Conservation (phyloP, 192 early-diverging fungal genomes). For the Linnemannia hyalina region DNA sequence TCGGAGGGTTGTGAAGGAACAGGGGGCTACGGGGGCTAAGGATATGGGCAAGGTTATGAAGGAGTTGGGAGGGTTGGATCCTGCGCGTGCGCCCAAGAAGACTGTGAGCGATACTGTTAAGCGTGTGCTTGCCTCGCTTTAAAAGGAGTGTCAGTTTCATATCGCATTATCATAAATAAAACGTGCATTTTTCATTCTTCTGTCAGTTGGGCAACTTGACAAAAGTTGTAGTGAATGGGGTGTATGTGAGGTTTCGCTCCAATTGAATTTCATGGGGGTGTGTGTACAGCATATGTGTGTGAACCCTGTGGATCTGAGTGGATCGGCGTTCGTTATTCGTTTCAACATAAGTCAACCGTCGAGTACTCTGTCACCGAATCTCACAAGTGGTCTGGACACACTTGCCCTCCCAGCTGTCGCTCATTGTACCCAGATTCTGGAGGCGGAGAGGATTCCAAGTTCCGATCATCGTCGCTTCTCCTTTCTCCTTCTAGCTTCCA, state of each 20-base stretch:
- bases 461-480: neutral
- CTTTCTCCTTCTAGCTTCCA: neutral
- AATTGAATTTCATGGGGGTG: no score
- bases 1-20: constrained; percentile 61
- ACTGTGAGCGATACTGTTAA: constrained; percentile 83
- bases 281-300: neutral
- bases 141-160: neutral
- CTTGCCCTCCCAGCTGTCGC: no score
- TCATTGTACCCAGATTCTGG: neutral
- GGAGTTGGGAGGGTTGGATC: constrained; percentile 72
- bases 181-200: neutral
- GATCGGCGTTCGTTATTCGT: neutral
- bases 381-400: no score
- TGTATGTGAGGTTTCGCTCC: neutral
- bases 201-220: neutral
- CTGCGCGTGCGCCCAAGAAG: constrained; percentile 81
- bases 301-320: neutral
- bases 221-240: neutral
- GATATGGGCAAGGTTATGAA: constrained; percentile 93
- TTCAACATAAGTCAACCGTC: neutral
- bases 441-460: neutral
- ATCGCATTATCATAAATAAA: neutral
- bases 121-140: constrained; percentile 64
- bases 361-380: no score
- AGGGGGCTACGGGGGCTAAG: constrained; percentile 73